These are phyloP conservation scores for Adansonia grandidieri DNA, from an alignment of 441 rosid genomes.

Conservation along the genomic window DNA sequence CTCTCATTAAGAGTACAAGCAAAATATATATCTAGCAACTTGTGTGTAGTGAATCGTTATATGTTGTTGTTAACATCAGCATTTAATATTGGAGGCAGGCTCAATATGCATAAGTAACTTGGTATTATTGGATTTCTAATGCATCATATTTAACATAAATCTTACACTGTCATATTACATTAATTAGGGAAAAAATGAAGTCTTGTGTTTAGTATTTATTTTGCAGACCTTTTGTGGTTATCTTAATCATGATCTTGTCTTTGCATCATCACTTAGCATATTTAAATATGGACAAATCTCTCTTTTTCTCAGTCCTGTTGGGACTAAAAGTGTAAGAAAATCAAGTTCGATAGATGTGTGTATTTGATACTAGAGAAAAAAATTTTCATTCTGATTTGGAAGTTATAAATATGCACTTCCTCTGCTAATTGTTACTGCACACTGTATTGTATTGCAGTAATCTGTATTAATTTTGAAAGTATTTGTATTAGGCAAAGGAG, in stretches of 20 bases:
- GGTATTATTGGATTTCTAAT: too few species aligned
- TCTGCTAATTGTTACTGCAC: neutral
- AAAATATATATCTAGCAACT: neutral
- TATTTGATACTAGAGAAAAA: neutral
- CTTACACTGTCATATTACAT: neutral
- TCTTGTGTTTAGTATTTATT: neutral
- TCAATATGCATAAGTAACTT: neutral
- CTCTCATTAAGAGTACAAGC: neutral
- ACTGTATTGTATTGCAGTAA: neutral
- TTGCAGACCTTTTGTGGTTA: neutral
- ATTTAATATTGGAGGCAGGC: neutral
- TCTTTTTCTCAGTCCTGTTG: neutral
- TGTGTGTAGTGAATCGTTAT: neutral
- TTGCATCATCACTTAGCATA: neutral
- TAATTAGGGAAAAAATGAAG: neutral
- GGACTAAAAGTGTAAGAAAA: neutral
- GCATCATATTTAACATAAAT: too few species aligned
- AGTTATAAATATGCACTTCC: neutral
- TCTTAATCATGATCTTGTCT: conserved; percentile 6
- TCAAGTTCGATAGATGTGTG: neutral
- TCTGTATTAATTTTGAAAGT: neutral
- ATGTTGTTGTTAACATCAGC: neutral
- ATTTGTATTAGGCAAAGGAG: too few species aligned
- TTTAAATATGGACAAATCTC: neutral
- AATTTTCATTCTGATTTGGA: neutral